Base-by-base conservation (phyloP, 2,329 filamentous ascomycete species). In the Erysiphe pulchra region DNA sequence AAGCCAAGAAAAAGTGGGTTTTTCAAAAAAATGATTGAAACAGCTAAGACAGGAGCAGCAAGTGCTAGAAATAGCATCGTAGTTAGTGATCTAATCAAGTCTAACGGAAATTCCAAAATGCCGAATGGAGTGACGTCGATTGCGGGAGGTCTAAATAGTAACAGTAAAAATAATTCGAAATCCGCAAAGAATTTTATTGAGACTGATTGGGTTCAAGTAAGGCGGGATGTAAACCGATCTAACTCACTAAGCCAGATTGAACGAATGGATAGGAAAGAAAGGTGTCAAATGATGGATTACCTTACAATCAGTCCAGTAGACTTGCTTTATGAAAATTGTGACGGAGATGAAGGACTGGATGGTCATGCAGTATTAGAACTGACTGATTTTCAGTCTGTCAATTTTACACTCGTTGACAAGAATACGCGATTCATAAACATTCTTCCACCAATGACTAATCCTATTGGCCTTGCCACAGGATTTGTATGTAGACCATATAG, bases 401-500 rank as follows among this genome's bases (percentile, higher is more conserved):
- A 87, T 59, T 67, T 95, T 39, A 74, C 70, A 47, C 73, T 93
- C 47, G 90, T 98, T 1, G 90, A 98, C 65, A 98, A 98, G 62
- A 93, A 86, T 57, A 81, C 86, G 5, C 77, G 90, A 1, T 98
- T 95, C 60, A 71, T 95, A 50, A 81, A 75, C 56, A 84, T 73
- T 52, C 67, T 93, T 14, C 85, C 87, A 0, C 75, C 82, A 0
- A 80, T 78, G 62, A 84, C 80, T 0, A 93, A 81, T 14, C 76
- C 87, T 0, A 72, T 78, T 24, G 81, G 79, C 30, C 66, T 98
- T 14, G 85, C 90, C 0, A 90, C 90, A 47, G 83, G 79, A 1
- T 93, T 93, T 57, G 76, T 98, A 11, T 98, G 92, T 57, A 75
- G 90, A 28, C 92, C 90, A 0, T 93, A 94, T 60, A 73, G 86